Conservation (phyloP, 768 basidiomycete genomes). For the Trametes meyenii region DNA sequence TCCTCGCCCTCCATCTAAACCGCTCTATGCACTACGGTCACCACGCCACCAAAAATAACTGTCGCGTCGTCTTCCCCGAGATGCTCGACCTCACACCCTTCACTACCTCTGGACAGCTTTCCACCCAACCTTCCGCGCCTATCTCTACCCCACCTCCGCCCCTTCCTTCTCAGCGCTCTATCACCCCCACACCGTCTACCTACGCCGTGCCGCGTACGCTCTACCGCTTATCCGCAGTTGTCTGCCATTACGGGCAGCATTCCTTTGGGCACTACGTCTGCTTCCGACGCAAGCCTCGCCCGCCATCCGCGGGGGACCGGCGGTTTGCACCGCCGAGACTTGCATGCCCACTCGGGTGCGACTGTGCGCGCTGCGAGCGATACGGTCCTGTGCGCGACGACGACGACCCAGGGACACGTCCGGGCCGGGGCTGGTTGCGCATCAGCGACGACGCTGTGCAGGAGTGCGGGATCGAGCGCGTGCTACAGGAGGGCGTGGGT, state of each 20-base stretch:
- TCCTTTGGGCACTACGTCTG: slow-evolving; percentile 95
- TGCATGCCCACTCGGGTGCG: slow-evolving; percentile 47
- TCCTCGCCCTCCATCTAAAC: slow-evolving; percentile 89
- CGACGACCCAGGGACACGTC: slow-evolving; percentile 37
- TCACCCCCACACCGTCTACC: slow-evolving; percentile 59
- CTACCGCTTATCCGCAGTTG: slow-evolving; percentile 83
- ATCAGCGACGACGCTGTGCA: slow-evolving; percentile 85
- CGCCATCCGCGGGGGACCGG: slow-evolving; percentile 39
- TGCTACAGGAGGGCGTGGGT: slow-evolving; percentile 74
- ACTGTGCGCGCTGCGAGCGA: slow-evolving; percentile 47
- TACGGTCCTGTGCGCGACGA: slow-evolving; percentile 63
- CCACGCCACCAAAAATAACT: slow-evolving; percentile 81
- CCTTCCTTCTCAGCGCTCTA: slow-evolving; percentile 45
- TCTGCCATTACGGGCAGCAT: slow-evolving; percentile 93
- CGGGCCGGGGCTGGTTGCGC: slow-evolving; percentile 80
- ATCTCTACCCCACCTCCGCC: slow-evolving; percentile 66
- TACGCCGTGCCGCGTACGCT: slow-evolving; percentile 62
- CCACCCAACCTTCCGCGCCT: slow-evolving; percentile 65
- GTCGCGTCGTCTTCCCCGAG: slow-evolving; percentile 82
- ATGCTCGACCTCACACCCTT: slow-evolving; percentile 88
- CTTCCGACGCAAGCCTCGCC: slow-evolving; percentile 80
- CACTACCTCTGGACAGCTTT: slow-evolving; percentile 80
- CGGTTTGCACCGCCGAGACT: slow-evolving; percentile 45
- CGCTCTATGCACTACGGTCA: slow-evolving; percentile 84
- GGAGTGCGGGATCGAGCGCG: slow-evolving; percentile 74